phyloP scores from a whole-genome alignment of 1,284 basidiomycete genomes.

The Melampsora medusae region DNA sequence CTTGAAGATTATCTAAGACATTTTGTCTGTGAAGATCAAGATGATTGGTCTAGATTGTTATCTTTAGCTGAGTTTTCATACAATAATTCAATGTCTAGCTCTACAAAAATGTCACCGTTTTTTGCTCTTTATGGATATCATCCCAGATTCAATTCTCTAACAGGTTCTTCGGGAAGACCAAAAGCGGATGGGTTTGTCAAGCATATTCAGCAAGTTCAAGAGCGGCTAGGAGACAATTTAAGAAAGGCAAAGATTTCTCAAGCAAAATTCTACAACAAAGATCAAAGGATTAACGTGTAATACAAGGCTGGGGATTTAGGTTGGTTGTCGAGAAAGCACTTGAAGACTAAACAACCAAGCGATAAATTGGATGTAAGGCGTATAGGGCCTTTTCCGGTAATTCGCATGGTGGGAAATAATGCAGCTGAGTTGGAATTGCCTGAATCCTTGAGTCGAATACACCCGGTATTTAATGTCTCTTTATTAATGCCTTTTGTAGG shows the following conservation, averaged over 20 bases:
- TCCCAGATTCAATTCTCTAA: constrained; percentile 47
- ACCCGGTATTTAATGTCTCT: neutral
- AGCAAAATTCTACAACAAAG: neutral
- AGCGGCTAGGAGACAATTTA: neutral
- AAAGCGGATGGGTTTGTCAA: neutral
- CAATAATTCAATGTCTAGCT: constrained; percentile 52
- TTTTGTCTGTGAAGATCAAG: constrained; percentile 46
- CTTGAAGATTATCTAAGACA: constrained; percentile 44
- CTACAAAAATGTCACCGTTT: constrained; percentile 56
- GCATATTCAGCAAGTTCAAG: neutral
- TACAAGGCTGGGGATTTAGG: neutral
- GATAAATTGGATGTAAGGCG: neutral
- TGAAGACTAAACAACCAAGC: neutral
- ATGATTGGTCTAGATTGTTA: constrained; percentile 50
- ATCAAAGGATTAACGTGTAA: neutral
- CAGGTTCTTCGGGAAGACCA: neutral
- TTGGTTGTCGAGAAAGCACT: neutral
- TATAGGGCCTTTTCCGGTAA: neutral
- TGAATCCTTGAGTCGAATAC: neutral
- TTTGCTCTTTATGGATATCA: constrained; percentile 56
- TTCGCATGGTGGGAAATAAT: neutral
- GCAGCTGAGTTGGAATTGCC: neutral
- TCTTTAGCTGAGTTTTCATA: constrained; percentile 53
- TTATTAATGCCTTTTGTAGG: neutral
- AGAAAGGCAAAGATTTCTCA: too few relatives aligned